Percentiles rank a stretch among this genome's conserved stretches.
phyloP scores from a whole-genome alignment of 2,329 filamentous ascomycete genomes.

The Colletotrichum sublineola region DNA sequence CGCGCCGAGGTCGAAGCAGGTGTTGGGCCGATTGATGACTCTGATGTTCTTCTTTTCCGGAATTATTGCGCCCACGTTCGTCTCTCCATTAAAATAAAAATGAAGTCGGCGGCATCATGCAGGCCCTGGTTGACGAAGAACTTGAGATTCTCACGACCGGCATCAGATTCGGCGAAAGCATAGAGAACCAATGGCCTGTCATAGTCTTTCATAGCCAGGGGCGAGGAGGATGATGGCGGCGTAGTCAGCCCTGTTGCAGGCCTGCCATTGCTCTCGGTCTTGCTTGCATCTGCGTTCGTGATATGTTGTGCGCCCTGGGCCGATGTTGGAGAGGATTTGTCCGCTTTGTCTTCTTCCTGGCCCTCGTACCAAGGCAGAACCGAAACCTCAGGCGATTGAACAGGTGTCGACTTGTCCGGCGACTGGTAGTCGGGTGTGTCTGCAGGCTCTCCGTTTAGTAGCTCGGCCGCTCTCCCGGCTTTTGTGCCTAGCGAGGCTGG shows the following conservation, averaged over 20 bases:
- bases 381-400: slow-evolving; percentile 6
- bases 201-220: slow-evolving; percentile 11
- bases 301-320: slow-evolving; percentile 2
- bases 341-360: slow-evolving; percentile 4
- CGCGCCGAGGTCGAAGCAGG: slow-evolving; percentile 54
- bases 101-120: slow-evolving; percentile 54
- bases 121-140: slow-evolving; percentile 55
- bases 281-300: background rate
- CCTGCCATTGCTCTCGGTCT: background rate
- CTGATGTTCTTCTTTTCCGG: slow-evolving; percentile 51
- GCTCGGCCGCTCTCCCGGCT: background rate
- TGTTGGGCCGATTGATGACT: slow-evolving; percentile 49
- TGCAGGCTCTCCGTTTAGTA: background rate
- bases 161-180: slow-evolving; percentile 52
- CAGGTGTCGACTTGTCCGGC: slow-evolving; percentile 11
- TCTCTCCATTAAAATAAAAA: slow-evolving; percentile 56
- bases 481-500: slow-evolving; percentile 4
- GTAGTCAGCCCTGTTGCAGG: background rate
- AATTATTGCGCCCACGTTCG: slow-evolving; percentile 46
- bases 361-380: slow-evolving; percentile 28
- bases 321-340: background rate
- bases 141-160: slow-evolving; percentile 50
- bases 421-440: background rate
- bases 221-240: background rate
- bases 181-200: slow-evolving; percentile 51